Conservation (phyloP, 2,329 filamentous ascomycete genomes). For the Byssochlamys sp. region DNA sequence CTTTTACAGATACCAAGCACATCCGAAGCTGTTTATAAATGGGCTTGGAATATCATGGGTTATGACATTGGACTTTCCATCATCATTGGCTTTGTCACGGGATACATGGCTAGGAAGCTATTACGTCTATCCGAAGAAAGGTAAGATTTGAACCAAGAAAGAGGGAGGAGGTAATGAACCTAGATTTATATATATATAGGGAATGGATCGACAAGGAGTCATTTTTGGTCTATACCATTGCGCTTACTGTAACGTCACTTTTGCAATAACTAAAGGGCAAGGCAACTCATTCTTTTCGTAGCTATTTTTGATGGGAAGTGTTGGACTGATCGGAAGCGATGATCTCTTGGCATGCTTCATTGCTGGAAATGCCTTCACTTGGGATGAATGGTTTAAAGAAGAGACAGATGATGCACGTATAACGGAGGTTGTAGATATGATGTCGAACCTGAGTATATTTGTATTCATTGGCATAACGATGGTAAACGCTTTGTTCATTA, state of each 20-base stretch:
- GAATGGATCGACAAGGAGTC: too few species aligned
- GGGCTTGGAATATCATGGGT: conserved; percentile 70
- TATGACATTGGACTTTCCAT: conserved; percentile 69
- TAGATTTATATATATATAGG: too few species aligned
- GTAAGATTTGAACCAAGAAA: conserved; percentile 69
- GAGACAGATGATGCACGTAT: conserved; percentile 10
- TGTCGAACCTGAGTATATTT: too few species aligned
- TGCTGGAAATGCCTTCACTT: conserved; percentile 14
- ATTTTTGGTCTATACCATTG: conserved; percentile 72
- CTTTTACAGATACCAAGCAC: too few species aligned
- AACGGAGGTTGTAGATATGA: too few species aligned
- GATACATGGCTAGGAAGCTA: conserved; percentile 66
- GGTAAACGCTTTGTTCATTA: too few species aligned
- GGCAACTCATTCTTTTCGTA: not conserved
- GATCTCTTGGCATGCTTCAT: conserved; percentile 20
- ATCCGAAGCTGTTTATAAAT: conserved; percentile 52
- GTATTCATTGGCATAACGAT: too few species aligned
- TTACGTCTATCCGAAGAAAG: conserved; percentile 67
- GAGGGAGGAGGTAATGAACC: too few species aligned
- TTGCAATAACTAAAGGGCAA: not conserved
- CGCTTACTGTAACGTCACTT: conserved; percentile 51
- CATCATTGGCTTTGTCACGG: conserved; percentile 61
- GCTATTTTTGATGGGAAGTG: conserved; percentile 11
- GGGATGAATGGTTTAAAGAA: conserved; percentile 11
- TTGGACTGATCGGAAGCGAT: conserved; percentile 16